Percentiles rank a stretch among this genome's conserved stretches.
phyloP scores from a whole-genome alignment of 129 eudicot species.

The Pittosporum tobira region DNA sequence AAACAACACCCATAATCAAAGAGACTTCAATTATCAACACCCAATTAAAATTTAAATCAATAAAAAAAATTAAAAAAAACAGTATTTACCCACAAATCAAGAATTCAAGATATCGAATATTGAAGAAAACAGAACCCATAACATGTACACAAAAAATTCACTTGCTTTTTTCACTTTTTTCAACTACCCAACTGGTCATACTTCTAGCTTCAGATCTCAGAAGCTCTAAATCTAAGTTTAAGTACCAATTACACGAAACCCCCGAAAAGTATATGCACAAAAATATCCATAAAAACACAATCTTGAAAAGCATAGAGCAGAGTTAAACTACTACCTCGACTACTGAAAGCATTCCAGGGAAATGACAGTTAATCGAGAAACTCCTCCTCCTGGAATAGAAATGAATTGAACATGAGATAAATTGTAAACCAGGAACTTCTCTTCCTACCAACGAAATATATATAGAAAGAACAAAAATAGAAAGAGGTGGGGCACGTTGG shows the following conservation, averaged over 20 bases:
- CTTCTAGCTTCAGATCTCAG: not conserved
- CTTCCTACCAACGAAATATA: conserved; percentile 4
- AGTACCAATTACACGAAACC: conserved; percentile 4
- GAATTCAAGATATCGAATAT: conserved; percentile 5
- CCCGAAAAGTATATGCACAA: not conserved
- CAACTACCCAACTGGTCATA: conserved; percentile 20
- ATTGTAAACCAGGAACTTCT: not conserved
- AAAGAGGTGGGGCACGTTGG: not conserved
- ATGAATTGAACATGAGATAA: conserved; percentile 19
- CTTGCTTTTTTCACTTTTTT: conserved; percentile 8
- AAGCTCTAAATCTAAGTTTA: conserved; percentile 10
- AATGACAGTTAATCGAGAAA: conserved; percentile 1
- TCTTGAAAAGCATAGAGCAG: conserved; percentile 8
- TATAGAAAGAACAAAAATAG: conserved; percentile 10
- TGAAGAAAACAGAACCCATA: conserved; percentile 3
- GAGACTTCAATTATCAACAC: conserved; percentile 17
- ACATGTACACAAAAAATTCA: conserved; percentile 7
- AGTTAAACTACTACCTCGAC: not conserved
- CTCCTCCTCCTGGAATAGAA: conserved; percentile 14
- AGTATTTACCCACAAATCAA: not conserved
- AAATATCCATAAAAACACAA: not conserved
- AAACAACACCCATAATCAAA: not conserved
- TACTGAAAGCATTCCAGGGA: conserved; percentile 11
- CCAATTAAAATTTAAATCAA: conserved; percentile 3
- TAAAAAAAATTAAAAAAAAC: conserved; percentile 3